Conservation (phyloP, 2,329 filamentous ascomycete species). For the Fusarium solani-melongenae region DNA sequence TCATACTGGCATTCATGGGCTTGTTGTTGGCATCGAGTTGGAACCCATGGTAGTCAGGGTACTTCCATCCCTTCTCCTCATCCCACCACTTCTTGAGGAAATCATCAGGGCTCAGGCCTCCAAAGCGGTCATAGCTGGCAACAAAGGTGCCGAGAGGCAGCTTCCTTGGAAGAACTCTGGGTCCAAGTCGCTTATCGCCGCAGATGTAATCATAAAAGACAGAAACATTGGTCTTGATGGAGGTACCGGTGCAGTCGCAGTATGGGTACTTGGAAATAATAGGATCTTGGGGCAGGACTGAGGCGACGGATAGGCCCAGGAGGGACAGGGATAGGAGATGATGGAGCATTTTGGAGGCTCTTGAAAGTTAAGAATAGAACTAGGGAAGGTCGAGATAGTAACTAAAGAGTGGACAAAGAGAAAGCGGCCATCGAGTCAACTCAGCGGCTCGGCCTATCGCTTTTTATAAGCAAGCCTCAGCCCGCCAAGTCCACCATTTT, state of each 20-base stretch:
- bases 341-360: conserved; percentile 7
- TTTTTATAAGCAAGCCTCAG: background rate
- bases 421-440: background rate
- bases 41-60: conserved; percentile 17
- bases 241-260: conserved; percentile 13
- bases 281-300: background rate
- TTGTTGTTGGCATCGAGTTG: background rate
- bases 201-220: conserved; percentile 13
- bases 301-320: background rate
- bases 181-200: conserved; percentile 22
- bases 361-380: background rate
- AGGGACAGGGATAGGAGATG: conserved; percentile 16
- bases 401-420: background rate
- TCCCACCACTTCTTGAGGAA: conserved; percentile 29
- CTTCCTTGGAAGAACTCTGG: conserved; percentile 6
- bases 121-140: conserved; percentile 25
- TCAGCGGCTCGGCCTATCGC: background rate
- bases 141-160: conserved; percentile 23
- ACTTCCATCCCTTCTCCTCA: conserved; percentile 5
- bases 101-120: conserved; percentile 9
- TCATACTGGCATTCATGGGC: background rate
- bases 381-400: too few relatives aligned
- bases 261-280: background rate
- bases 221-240: background rate
- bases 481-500: background rate